A percentile compares a stretch with the other conserved stretches of the same genome.
phyloP scores from a whole-genome alignment of 2,329 filamentous ascomycete genomes.

The Lecanoromycetidae sp. region DNA sequence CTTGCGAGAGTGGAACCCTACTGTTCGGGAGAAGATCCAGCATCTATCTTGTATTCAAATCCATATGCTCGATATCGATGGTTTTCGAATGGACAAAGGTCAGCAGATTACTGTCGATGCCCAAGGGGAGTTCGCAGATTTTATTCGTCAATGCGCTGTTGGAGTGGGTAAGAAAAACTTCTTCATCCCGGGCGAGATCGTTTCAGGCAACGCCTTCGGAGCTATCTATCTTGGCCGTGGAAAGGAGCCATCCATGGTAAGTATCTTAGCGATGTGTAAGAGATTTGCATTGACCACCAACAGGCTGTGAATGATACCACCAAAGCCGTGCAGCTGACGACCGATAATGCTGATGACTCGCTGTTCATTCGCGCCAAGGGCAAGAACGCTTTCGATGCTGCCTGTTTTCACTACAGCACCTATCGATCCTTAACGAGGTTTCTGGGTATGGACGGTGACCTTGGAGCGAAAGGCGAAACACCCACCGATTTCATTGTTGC shows the following conservation, averaged over 20 bases:
- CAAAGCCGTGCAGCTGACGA: constrained; percentile 24
- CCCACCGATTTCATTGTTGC: constrained; percentile 14
- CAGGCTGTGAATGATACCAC: constrained; percentile 30
- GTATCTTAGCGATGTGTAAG: neutral
- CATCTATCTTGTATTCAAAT: constrained; percentile 54
- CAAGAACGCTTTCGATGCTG: constrained; percentile 44
- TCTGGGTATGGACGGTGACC: constrained; percentile 31
- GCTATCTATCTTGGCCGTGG: constrained; percentile 51
- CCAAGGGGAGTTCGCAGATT: constrained; percentile 74
- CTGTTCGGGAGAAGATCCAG: constrained; percentile 45
- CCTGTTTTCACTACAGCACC: constrained; percentile 52
- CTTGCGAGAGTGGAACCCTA: constrained; percentile 50
- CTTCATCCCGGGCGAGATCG: constrained; percentile 53
- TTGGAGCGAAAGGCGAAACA: constrained; percentile 6
- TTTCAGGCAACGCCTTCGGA: constrained; percentile 48
- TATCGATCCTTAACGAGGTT: constrained; percentile 51
- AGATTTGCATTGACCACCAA: constrained; percentile 16
- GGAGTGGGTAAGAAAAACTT: constrained; percentile 52
- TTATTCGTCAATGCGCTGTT: constrained; percentile 72
- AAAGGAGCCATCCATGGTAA: constrained; percentile 40
- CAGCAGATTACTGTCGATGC: constrained; percentile 62
- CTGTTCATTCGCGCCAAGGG: constrained; percentile 43
- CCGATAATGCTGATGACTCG: constrained; percentile 30
- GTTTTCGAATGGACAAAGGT: constrained; percentile 56
- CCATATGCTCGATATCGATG: constrained; percentile 50